These are phyloP conservation scores for Sesbania bispinosa DNA, from an alignment of 306 rosid species.

Conservation along the genomic window DNA sequence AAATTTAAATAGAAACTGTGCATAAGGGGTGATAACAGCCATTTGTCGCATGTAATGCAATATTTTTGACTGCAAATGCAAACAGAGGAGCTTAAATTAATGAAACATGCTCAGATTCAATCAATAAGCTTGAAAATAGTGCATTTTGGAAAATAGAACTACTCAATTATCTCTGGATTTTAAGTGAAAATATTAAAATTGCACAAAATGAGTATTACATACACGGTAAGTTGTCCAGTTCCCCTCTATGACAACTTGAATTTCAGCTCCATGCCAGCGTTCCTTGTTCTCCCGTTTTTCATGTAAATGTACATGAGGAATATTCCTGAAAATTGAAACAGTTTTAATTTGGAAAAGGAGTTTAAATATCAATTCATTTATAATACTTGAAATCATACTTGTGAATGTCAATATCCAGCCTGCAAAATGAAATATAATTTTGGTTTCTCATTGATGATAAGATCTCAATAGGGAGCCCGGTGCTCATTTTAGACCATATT, in stretches of 20 bases:
- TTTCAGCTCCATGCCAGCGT: conserved; percentile 88
- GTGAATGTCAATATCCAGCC: conserved; percentile 95
- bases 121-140: conserved; percentile 17
- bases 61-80: conserved; percentile 77
- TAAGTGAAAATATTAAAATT: conserved; percentile 5
- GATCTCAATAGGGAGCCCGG: conserved; percentile 94
- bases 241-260: conserved; percentile 97
- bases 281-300: conserved; percentile 71
- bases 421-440: conserved; percentile 69
- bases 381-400: conserved; percentile 45
- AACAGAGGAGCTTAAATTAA: conserved; percentile 27
- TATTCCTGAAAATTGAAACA: conserved; percentile 60
- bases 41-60: conserved; percentile 97
- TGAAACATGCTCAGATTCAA: neutral
- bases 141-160: conserved; percentile 1
- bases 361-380: conserved; percentile 12
- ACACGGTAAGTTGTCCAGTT: conserved; percentile 98
- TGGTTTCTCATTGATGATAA: conserved; percentile 83
- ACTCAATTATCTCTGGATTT: conserved; percentile 12
- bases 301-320: conserved; percentile 87
- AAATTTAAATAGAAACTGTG: conserved; percentile 76
- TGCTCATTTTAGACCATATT: conserved; percentile 99
- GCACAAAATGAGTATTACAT: conserved; percentile 23
- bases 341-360: conserved; percentile 21
- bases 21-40: conserved; percentile 48